phyloP scores from a whole-genome alignment of 2,329 filamentous ascomycete genomes.

The Arthrobotrys sinensis region DNA sequence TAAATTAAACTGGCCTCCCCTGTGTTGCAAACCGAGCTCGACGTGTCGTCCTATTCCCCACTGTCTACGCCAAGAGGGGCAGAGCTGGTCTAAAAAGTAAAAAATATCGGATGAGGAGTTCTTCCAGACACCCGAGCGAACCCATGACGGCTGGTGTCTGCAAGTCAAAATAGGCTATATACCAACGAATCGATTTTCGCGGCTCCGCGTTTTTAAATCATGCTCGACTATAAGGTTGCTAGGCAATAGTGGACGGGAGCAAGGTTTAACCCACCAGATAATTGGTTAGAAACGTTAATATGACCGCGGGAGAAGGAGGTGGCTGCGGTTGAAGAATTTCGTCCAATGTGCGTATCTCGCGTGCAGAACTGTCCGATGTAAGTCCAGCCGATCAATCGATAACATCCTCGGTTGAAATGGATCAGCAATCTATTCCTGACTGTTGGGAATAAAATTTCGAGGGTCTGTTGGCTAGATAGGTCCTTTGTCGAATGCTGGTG shows the following conservation, averaged over 20 bases:
- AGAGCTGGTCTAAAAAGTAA: slow-evolving; percentile 41
- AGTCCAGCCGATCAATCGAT: slow-evolving; percentile 34
- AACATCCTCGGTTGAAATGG: slow-evolving; percentile 55
- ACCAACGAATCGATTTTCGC: slow-evolving; percentile 51
- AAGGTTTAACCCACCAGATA: slow-evolving; percentile 49
- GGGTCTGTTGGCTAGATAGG: not conserved
- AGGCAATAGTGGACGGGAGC: slow-evolving; percentile 55
- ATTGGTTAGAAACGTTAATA: slow-evolving; percentile 51
- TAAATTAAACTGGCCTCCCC: slow-evolving; percentile 14
- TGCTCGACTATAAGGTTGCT: slow-evolving; percentile 45
- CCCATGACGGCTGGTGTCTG: slow-evolving; percentile 55
- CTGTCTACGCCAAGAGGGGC: slow-evolving; percentile 45
- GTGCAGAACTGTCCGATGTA: slow-evolving; percentile 33
- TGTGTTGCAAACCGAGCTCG: slow-evolving; percentile 38
- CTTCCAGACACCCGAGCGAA: slow-evolving; percentile 55
- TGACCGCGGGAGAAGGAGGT: slow-evolving; percentile 37
- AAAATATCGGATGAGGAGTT: slow-evolving; percentile 61
- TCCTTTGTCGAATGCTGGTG: not conserved
- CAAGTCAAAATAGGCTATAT: slow-evolving; percentile 59
- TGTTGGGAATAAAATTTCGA: slow-evolving; percentile 29
- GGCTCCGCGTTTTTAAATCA: slow-evolving; percentile 60
- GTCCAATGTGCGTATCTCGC: slow-evolving; percentile 57
- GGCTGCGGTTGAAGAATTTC: slow-evolving; percentile 49
- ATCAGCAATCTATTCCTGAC: slow-evolving; percentile 46
- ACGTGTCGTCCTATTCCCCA: slow-evolving; percentile 36